Evolutionary conservation across 306 rosid species (phyloP), one percentile per base, ranked within the genome.

Genomic region (Sechiopsis laciniata): DNA sequence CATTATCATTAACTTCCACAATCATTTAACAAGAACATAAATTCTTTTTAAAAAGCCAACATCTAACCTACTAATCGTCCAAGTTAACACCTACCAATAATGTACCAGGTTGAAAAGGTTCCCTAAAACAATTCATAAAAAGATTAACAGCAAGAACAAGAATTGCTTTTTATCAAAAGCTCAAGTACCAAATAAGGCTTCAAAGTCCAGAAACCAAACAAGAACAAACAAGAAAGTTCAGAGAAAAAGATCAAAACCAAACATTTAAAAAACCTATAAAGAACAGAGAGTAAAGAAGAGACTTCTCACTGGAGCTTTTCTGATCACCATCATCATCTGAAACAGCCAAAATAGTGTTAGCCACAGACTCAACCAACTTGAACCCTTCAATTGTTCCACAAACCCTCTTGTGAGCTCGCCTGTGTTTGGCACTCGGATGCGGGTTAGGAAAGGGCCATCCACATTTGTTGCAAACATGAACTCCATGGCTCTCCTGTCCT

Each of bases 391-490:
- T 22, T 62, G 86, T 86, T 79, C 98, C 98, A 76, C 98, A 94
- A 83, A 90, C 87, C 92, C 75, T 90, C 90, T 82, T 88, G 68
- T 87, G 95, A 20, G 92, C 87, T n/a, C 91, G 89, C 75, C 96
- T 80, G 12, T 72, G 91, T 57, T 67, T 85, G 13, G 92, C 80
- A 79, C 91, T 88, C 15, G 97, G 91, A 76, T 88, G 92, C 46
- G 85, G 82, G 48, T 85, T 88, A 11, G 95, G 89, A 21, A 77
- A 91, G 42, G 83, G 80, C 89, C 91, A 85, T 55, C 96, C 89
- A 81, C 97, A 88, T 81, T 83, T 85, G 76, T 26, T 70, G 71
- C 97, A 89, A 46, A 87, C 70, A 75, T 79, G 73, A 21, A 78
- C 84, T 80, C 84, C 91, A 73, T 84, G 89, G 46, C 42, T 72